Evolutionary conservation across 108 stramenopile genomes (phyloP).

Genomic region (Chaetoceros tenuissimus): DNA sequence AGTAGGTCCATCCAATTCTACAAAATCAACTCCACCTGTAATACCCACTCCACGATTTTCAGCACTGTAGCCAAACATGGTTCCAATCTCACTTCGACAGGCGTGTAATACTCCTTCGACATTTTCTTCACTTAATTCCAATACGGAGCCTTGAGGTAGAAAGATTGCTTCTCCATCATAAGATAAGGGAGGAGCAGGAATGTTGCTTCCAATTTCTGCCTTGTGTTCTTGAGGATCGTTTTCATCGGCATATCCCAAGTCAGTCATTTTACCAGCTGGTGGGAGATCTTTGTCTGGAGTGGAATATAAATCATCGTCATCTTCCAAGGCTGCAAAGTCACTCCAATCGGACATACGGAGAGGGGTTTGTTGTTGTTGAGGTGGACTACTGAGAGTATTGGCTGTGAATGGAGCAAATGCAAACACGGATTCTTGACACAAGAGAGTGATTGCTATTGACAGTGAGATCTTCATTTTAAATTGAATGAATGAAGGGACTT

Average conservation of each 20-base stretch:
- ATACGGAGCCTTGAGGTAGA: conserved; percentile 34
- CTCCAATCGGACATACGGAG: conserved; percentile 36
- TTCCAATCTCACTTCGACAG: conserved; percentile 75
- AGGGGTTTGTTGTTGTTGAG: no score
- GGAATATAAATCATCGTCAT: conserved; percentile 57
- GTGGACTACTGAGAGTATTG: no score
- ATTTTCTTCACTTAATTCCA: conserved; percentile 59
- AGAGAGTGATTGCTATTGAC: no score
- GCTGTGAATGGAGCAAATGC: no score
- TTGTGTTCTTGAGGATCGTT: conserved; percentile 68
- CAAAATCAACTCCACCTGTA: conserved; percentile 91
- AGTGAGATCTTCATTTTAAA: no score
- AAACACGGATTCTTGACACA: no score
- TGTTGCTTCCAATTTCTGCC: conserved; percentile 46
- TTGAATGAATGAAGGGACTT: no score
- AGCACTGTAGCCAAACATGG: conserved; percentile 87
- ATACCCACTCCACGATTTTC: conserved; percentile 92
- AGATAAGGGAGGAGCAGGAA: conserved; percentile 45
- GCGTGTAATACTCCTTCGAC: conserved; percentile 64
- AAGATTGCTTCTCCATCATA: conserved; percentile 38
- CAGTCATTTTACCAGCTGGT: conserved; percentile 4
- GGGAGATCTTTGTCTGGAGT: conserved; percentile 14
- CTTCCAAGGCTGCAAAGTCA: conserved; percentile 26
- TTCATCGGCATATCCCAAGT: conserved; percentile 55
- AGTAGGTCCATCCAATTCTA: conserved; percentile 85